phyloP scores from a whole-genome alignment of 139 green algal genomes.

The Haematococcus sp. region DNA sequence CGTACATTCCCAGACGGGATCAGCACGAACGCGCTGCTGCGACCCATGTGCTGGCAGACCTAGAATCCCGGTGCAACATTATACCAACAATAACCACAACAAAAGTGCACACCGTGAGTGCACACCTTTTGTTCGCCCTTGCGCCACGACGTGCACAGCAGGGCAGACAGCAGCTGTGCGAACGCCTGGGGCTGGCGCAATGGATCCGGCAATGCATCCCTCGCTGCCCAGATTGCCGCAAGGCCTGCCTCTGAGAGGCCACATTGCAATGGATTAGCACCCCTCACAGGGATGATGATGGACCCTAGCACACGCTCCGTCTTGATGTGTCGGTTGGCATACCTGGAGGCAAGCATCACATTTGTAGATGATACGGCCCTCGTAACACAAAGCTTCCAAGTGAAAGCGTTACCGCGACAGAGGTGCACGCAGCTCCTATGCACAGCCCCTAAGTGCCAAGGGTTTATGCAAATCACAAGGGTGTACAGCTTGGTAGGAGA shows the following conservation, averaged over 20 bases:
- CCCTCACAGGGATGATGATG: neutral
- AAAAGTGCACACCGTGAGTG: too few relatives aligned
- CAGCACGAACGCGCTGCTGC: too few relatives aligned
- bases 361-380: too few relatives aligned
- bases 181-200: neutral
- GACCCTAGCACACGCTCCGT: neutral
- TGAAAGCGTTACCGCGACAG: too few relatives aligned
- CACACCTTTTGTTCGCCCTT: neutral
- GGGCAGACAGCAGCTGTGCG: neutral
- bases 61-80: too few relatives aligned
- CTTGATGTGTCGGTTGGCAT: constrained; percentile 7
- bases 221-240: neutral
- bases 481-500: neutral
- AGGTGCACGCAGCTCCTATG: too few relatives aligned
- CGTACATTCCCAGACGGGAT: too few relatives aligned
- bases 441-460: too few relatives aligned
- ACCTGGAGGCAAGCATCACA: neutral
- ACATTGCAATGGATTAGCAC: neutral
- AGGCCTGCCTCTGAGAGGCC: constrained; percentile 4
- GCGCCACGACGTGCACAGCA: constrained; percentile 5
- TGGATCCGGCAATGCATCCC: neutral
- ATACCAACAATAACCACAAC: too few relatives aligned
- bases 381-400: too few relatives aligned
- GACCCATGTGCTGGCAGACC: too few relatives aligned
- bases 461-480: too few relatives aligned